A percentile compares a stretch with the other conserved stretches of the same genome.
Evolutionary conservation across 768 basidiomycete genomes (phyloP).

Genomic region (Leccinum arenicola): DNA sequence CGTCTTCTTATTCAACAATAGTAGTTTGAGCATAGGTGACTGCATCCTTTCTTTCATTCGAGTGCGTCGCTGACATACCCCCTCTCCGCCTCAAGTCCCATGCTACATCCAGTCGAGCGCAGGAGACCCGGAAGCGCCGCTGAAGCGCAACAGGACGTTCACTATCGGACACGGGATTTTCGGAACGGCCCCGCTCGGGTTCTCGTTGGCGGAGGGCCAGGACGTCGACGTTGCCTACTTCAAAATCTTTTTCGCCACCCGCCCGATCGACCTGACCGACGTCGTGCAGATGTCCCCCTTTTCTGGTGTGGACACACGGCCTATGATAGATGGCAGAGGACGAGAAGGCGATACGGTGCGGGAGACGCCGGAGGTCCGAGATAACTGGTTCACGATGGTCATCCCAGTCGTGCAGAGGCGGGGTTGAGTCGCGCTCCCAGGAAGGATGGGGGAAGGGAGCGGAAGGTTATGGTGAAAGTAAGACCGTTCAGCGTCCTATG

Average conservation of each 20-base stretch:
- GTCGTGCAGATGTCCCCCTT: conserved; percentile 15
- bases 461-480: too few species aligned
- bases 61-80: background rate
- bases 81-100: too few species aligned
- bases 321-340: background rate
- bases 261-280: background rate
- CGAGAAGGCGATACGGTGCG: background rate
- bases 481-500: too few species aligned
- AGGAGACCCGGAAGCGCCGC: too few species aligned
- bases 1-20: background rate
- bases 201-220: too few species aligned
- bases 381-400: background rate
- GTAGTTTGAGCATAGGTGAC: background rate
- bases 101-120: too few species aligned
- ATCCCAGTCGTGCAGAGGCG: background rate
- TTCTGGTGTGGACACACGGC: background rate
- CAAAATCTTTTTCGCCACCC: background rate
- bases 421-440: background rate
- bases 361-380: background rate
- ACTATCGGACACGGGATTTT: too few species aligned
- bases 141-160: too few species aligned
- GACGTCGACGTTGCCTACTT: too few species aligned
- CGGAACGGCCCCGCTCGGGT: too few species aligned
- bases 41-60: background rate
- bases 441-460: background rate